Evolutionary conservation across 495 filamentous ascomycete genomes (phyloP).

Genomic region (Aspergillus homomorphus): DNA sequence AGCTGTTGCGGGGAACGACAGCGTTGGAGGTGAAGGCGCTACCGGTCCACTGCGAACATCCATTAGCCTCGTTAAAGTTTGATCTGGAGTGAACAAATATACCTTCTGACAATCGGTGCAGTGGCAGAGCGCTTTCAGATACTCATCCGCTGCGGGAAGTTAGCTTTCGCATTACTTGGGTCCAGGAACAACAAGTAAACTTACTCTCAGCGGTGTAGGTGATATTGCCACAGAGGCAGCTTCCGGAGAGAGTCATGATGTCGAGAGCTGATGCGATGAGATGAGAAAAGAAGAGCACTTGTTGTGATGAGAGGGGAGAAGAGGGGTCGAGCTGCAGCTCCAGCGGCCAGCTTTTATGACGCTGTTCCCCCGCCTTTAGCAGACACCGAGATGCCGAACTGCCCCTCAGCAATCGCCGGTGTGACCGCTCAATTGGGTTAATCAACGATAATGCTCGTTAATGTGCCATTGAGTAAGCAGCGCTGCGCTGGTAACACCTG

Average conservation of each 20-base stretch:
- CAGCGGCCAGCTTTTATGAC: neutral
- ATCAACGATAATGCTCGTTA: too few species aligned
- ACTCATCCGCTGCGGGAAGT: conserved; percentile 26
- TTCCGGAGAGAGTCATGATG: conserved; percentile 36
- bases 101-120: conserved; percentile 50
- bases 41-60: conserved; percentile 42
- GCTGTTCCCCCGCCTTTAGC: neutral
- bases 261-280: neutral
- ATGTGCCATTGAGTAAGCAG: too few species aligned
- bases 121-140: conserved; percentile 43
- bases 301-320: too few species aligned
- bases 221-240: conserved; percentile 42
- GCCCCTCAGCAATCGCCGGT: neutral
- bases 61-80: neutral
- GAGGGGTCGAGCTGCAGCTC: neutral
- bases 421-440: neutral
- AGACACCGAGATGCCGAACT: neutral
- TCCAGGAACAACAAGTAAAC: neutral
- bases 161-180: neutral
- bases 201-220: conserved; percentile 34
- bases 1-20: conserved; percentile 39
- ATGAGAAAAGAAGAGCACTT: neutral
- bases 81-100: neutral
- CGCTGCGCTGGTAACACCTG: too few species aligned
- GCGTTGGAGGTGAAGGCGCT: conserved; percentile 48